Evolutionary conservation across 148 eudicot species (phyloP).

Genomic region (Salicornia ramosissima): DNA sequence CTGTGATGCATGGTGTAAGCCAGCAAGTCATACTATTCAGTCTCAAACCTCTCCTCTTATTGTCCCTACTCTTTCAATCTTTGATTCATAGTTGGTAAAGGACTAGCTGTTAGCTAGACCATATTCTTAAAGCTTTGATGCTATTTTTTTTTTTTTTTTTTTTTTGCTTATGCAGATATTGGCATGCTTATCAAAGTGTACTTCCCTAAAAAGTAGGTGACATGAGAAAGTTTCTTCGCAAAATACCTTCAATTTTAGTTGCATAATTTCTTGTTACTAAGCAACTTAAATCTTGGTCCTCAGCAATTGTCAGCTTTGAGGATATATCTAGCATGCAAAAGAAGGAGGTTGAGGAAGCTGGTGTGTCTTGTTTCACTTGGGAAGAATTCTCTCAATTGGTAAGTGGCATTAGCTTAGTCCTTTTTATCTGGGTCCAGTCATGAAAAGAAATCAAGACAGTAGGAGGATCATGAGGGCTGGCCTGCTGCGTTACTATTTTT

Average conservation of each 20-base stretch:
- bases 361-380: conserved; percentile 81
- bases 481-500: neutral
- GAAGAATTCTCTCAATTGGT: conserved; percentile 68
- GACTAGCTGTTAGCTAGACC: no score
- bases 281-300: conserved; percentile 22
- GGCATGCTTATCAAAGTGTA: conserved; percentile 58
- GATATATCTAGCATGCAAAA: conserved; percentile 49
- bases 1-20: no score
- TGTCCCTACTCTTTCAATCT: neutral
- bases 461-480: neutral
- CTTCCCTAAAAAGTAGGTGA: conserved; percentile 71
- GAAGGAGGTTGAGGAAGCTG: conserved; percentile 61
- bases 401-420: conserved; percentile 11
- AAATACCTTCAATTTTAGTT: neutral
- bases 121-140: no score
- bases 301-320: conserved; percentile 88
- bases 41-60: neutral
- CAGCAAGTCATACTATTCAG: neutral
- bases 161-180: conserved; percentile 56
- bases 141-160: no score
- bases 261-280: neutral
- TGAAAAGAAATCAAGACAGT: neutral
- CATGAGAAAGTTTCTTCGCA: neutral
- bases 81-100: no score
- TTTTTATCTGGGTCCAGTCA: neutral